Percentiles rank a stretch among this genome's conserved stretches.
Conservation (phyloP, 495 filamentous ascomycete genomes). For the Hypoxylon lienhwacheense region DNA sequence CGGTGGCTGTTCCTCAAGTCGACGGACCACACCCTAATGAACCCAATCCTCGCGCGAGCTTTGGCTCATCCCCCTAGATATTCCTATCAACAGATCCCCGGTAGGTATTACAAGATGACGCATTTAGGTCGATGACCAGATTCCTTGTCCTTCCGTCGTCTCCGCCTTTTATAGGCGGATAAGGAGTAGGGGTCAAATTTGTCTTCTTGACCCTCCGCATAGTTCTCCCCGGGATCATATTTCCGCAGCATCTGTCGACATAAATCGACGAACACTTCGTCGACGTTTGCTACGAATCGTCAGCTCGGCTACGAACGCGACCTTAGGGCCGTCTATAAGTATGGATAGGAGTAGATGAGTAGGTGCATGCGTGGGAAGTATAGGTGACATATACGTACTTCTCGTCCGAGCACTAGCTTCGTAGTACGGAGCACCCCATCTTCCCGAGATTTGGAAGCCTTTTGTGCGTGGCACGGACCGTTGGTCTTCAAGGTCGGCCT, state of each 20-base stretch:
- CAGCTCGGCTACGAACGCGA: slow-evolving; percentile 1
- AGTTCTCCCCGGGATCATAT: slow-evolving; percentile 55
- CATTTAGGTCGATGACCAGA: slow-evolving; percentile 33
- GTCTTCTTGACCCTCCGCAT: slow-evolving; percentile 45
- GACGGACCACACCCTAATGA: neutral
- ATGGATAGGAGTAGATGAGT: slow-evolving; percentile 6
- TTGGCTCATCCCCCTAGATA: neutral
- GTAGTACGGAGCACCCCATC: slow-evolving; percentile 93
- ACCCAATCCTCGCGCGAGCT: neutral
- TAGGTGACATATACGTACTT: slow-evolving; percentile 46
- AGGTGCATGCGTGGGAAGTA: slow-evolving; percentile 3
- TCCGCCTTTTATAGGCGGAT: slow-evolving; percentile 35
- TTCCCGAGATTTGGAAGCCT: slow-evolving; percentile 83
- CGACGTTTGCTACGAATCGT: slow-evolving; percentile 70
- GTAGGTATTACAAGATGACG: slow-evolving; percentile 36
- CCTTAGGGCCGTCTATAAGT: neutral
- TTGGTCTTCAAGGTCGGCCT: slow-evolving; percentile 92
- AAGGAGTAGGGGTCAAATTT: slow-evolving; percentile 41
- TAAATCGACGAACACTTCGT: slow-evolving; percentile 92
- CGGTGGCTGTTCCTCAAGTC: neutral
- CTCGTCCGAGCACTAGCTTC: slow-evolving; percentile 83
- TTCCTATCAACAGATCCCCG: neutral
- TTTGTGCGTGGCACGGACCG: slow-evolving; percentile 78
- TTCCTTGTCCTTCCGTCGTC: slow-evolving; percentile 25
- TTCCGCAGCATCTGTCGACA: slow-evolving; percentile 88